Percentiles rank a stretch among this genome's conserved stretches.
Evolutionary conservation across 805 yeast genomes (phyloP).

Genomic region (Monosporozyma unispora): DNA sequence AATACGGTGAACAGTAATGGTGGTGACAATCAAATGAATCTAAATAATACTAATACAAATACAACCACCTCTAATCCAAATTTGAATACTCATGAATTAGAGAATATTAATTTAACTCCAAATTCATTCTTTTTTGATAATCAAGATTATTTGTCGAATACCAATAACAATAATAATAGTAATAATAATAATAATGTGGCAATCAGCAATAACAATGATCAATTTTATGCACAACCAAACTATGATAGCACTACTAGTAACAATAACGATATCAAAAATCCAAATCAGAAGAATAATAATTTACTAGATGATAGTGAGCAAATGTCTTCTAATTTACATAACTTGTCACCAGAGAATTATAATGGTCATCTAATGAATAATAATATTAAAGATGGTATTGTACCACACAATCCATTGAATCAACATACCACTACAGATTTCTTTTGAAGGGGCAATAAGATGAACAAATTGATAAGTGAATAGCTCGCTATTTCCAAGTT

Average conservation of each 20-base stretch:
- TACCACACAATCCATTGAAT: background rate
- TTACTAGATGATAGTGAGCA: background rate
- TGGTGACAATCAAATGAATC: background rate
- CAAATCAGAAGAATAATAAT: background rate
- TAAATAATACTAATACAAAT: background rate
- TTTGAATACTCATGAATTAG: background rate
- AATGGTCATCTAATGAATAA: background rate
- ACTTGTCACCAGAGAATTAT: background rate
- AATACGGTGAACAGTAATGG: background rate
- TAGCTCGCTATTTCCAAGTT: background rate
- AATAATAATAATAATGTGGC: background rate
- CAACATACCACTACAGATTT: background rate
- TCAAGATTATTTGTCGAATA: background rate
- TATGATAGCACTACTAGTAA: background rate
- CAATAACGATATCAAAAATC: background rate
- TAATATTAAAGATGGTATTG: background rate
- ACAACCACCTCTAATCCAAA: background rate
- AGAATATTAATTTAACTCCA: conserved; percentile 2
- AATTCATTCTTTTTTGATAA: conserved; percentile 5
- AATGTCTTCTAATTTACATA: background rate
- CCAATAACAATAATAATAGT: background rate
- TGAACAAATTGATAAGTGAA: background rate
- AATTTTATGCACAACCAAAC: background rate
- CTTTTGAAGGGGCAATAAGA: background rate
- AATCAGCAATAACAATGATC: background rate